Conservation (phyloP, 768 basidiomycete species). For the Phanerodontia chrysosporium region DNA sequence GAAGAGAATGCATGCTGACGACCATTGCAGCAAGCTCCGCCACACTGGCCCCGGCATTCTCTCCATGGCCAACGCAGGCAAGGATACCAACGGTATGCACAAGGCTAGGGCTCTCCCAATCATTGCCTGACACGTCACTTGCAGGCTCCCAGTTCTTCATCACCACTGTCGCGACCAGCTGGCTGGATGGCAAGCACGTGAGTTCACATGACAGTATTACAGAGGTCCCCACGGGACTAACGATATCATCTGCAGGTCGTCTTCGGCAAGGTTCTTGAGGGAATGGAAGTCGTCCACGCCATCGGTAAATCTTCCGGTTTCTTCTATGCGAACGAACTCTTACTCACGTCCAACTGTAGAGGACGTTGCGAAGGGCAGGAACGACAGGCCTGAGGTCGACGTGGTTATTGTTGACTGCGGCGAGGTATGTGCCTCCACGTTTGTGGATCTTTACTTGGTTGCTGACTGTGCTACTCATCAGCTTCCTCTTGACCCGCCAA, state of each 20-base stretch:
- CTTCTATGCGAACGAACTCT: background rate
- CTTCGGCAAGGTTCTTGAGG: constrained; percentile 88
- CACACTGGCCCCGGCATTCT: constrained; percentile 85
- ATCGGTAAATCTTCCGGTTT: constrained; percentile 49
- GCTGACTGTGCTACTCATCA: constrained; percentile 21
- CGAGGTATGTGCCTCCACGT: constrained; percentile 53
- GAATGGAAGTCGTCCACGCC: constrained; percentile 77
- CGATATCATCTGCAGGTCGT: constrained; percentile 41
- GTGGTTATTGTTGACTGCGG: constrained; percentile 82
- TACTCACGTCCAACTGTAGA: constrained; percentile 41
- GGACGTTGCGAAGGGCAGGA: constrained; percentile 61
- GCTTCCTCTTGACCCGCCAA: constrained; percentile 49
- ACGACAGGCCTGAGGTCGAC: constrained; percentile 73
- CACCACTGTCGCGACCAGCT: constrained; percentile 79
- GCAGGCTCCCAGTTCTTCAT: constrained; percentile 95
- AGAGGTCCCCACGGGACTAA: no score
- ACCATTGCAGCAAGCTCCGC: constrained; percentile 74
- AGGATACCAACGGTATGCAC: constrained; percentile 81
- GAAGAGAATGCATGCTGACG: background rate
- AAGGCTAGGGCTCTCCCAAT: background rate
- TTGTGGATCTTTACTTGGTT: background rate
- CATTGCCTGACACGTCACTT: constrained; percentile 1
- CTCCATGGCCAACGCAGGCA: constrained; percentile 93
- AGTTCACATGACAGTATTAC: no score
- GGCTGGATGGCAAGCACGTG: constrained; percentile 87